Base-by-base conservation (phyloP, 2,329 filamentous ascomycete species). In the Alternaria triticina region DNA sequence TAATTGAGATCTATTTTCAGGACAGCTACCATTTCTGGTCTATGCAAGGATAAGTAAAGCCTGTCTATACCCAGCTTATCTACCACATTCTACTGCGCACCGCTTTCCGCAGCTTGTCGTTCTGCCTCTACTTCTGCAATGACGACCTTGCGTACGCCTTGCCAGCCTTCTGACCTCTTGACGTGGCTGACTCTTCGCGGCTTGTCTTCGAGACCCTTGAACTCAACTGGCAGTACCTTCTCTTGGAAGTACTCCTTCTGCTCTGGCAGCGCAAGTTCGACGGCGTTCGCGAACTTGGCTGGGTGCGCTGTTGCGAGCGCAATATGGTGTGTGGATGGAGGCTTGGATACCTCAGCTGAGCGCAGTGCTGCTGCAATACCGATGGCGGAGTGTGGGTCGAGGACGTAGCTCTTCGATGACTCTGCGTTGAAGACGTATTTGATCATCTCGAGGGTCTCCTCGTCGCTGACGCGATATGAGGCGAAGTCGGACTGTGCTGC, bases 221-320 rank as follows among this genome's bases (percentile, higher is more conserved):
- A 96, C 81, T 97, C 92, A 61, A 86, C 79, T 0, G 95, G 95
- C 58, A 96, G 85, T 1, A 98, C 91, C 66, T 90, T 87, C 66
- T 86, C 84, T 77, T 97, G 97, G 71, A 88, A 86, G 73, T 96
- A 97, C 1, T 86, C 89, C n/a, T 86, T 79, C 76, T 92, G 86
- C 9, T 87, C 87, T 67, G 89, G 86, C 63, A 98, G 84, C 0
- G 95, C 94, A 51, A 91, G 79, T 71, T 94, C 91, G 2, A 99
- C 95, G 0, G 94, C 94, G 30, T 88, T 88, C 0, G 91, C 89
- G 76, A 99, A 99, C 81, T 99, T 99, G 65, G 95, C 96, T 0
- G 96, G 95, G 80, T 99, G 96, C 3, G 96, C 96, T 2, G 96
- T 99, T 2, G 94, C 92, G 3, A 99, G 88, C 1, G 93, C 90